A percentile compares a stretch with the other conserved stretches of the same genome.
These are phyloP conservation scores for Curvularia sp. DNA, from an alignment of 2,329 filamentous ascomycete genomes.

Conservation along the genomic window DNA sequence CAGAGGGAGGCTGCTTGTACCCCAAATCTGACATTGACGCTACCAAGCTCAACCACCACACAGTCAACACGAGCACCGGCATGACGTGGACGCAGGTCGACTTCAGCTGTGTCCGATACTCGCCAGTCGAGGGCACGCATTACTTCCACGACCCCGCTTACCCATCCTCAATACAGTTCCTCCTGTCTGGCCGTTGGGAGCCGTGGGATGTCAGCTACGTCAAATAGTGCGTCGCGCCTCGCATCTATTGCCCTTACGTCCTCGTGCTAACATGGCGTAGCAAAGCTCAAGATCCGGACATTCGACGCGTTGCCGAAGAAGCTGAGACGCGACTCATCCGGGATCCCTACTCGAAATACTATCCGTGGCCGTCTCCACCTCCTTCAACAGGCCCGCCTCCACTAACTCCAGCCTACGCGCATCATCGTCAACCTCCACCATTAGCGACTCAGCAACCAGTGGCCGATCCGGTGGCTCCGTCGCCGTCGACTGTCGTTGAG, in stretches of 20 bases:
- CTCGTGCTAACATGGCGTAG: constrained; percentile 23
- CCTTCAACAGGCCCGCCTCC: constrained; percentile 16
- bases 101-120: constrained; percentile 40
- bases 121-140: constrained; percentile 38
- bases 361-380: constrained; percentile 31
- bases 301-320: constrained; percentile 39
- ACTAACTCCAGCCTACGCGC: not conserved
- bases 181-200: constrained; percentile 41
- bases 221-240: constrained; percentile 29
- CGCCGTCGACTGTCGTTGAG: constrained; percentile 13
- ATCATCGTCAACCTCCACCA: constrained; percentile 11
- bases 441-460: not conserved
- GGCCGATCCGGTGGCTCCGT: constrained; percentile 13
- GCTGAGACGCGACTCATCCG: constrained; percentile 32
- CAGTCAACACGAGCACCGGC: constrained; percentile 15
- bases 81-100: constrained; percentile 42
- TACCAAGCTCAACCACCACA: constrained; percentile 1
- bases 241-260: not conserved
- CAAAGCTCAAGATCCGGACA: constrained; percentile 38
- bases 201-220: constrained; percentile 44
- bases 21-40: constrained; percentile 7
- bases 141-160: constrained; percentile 41
- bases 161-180: constrained; percentile 41
- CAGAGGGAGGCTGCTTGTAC: constrained; percentile 14
- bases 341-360: constrained; percentile 29